Percentiles rank a stretch among this genome's conserved stretches.
Evolutionary conservation across 106 monocot species (phyloP).

Genomic region (Allium cepa): DNA sequence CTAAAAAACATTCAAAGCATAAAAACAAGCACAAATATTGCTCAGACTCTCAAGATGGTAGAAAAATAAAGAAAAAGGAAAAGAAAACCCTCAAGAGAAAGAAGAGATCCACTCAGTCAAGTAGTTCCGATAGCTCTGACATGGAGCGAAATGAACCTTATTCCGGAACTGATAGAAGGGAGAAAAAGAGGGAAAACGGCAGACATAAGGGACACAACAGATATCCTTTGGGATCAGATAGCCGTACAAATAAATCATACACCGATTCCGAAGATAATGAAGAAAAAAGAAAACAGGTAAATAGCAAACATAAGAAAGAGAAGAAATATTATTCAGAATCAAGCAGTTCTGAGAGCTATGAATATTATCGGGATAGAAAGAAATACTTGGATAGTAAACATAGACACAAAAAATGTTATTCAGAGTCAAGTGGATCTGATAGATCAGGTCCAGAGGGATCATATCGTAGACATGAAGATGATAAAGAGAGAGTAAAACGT

Average conservation of each 20-base stretch:
- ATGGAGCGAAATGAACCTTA: not conserved
- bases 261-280: slow-evolving; percentile 25
- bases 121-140: not conserved
- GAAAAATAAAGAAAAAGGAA: slow-evolving; percentile 13
- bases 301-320: slow-evolving; percentile 9
- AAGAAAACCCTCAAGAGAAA: slow-evolving; percentile 12
- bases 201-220: slow-evolving; percentile 10
- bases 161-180: not conserved
- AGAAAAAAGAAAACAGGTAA: slow-evolving; percentile 15
- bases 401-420: not conserved
- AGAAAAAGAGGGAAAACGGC: not conserved
- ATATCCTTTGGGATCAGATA: not conserved
- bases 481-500: slow-evolving; percentile 11
- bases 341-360: not conserved
- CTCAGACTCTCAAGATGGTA: slow-evolving; percentile 23
- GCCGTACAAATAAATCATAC: slow-evolving; percentile 6
- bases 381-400: slow-evolving; percentile 10
- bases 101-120: not conserved
- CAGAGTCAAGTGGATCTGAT: not conserved
- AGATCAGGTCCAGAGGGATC: not conserved
- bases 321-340: not conserved
- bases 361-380: slow-evolving; percentile 17
- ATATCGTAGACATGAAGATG: slow-evolving; percentile 9
- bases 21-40: slow-evolving; percentile 47
- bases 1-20: slow-evolving; percentile 42